Conservation (phyloP, 2,329 filamentous ascomycete genomes). For the Beauveria rudraprayagi region DNA sequence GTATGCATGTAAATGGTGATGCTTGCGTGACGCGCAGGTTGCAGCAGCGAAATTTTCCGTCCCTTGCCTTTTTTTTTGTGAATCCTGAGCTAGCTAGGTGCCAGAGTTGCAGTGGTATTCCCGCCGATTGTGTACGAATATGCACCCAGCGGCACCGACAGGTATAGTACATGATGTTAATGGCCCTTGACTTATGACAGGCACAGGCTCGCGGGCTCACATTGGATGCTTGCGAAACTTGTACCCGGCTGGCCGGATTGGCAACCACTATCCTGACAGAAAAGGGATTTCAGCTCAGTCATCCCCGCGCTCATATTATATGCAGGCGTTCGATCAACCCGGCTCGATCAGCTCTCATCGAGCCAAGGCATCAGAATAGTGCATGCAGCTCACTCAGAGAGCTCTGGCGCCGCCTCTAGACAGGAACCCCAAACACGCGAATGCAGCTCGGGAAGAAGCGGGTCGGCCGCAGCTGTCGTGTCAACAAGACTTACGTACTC, state of each 20-base stretch:
- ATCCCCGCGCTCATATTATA: background rate
- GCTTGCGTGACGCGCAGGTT: slow-evolving; percentile 1
- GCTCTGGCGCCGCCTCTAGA: background rate
- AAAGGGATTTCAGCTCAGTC: background rate
- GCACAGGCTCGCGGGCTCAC: background rate
- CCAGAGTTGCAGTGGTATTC: background rate
- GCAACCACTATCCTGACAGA: background rate
- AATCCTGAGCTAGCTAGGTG: background rate
- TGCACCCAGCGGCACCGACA: background rate
- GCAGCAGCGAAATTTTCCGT: background rate
- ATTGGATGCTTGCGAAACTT: background rate
- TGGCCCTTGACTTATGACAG: background rate
- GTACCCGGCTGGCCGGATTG: background rate
- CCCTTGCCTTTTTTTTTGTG: background rate
- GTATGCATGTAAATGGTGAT: slow-evolving; percentile 7
- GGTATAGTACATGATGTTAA: background rate
- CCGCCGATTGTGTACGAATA: background rate
- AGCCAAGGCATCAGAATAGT: background rate
- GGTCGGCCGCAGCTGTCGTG: background rate
- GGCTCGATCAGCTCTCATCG: background rate
- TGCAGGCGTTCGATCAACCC: background rate
- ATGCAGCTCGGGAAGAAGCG: background rate
- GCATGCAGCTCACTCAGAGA: background rate
- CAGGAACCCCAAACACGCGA: background rate
- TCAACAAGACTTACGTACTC: too few relatives aligned